A percentile compares a stretch with the other conserved stretches of the same genome.
Evolutionary conservation across 106 monocot genomes (phyloP).

Genomic region (Dioscorea alata): DNA sequence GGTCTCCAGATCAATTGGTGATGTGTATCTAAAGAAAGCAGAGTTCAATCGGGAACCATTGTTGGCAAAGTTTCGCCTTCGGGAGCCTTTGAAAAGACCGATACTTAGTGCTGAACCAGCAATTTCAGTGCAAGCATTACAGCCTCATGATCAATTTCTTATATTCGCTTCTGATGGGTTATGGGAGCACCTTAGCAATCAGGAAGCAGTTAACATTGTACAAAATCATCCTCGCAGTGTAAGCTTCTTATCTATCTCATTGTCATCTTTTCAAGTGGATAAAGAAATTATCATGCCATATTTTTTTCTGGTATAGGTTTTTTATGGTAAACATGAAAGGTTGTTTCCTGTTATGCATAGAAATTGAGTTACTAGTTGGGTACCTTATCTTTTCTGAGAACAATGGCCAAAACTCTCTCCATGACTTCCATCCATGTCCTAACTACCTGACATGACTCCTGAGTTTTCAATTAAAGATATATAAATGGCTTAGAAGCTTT

Average conservation of each 20-base stretch:
- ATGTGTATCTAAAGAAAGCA: conserved; percentile 58
- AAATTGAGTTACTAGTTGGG: no score
- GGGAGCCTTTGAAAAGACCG: conserved; percentile 53
- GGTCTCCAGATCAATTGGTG: conserved; percentile 74
- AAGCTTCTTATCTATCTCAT: conserved; percentile 14
- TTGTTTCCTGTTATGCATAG: no score
- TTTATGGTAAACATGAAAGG: no score
- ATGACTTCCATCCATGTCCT: no score
- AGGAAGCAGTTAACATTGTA: conserved; percentile 76
- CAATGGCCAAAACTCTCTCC: no score
- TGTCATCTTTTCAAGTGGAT: no score
- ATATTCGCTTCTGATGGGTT: conserved; percentile 85
- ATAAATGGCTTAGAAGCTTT: no score
- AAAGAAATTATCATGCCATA: no score
- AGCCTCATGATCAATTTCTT: conserved; percentile 61
- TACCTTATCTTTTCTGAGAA: no score
- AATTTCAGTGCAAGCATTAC: conserved; percentile 50
- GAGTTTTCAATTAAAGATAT: no score
- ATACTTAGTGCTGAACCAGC: conserved; percentile 71
- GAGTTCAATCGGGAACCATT: conserved; percentile 67
- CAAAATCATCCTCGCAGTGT: conserved; percentile 53
- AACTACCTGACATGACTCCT: no score
- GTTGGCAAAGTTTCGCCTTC: conserved; percentile 57
- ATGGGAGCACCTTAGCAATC: conserved; percentile 78
- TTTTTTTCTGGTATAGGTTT: no score